Evolutionary conservation across 805 yeast species (phyloP), one percentile per base, ranked within the genome.

Genomic region (Spathaspora gorwiae): DNA sequence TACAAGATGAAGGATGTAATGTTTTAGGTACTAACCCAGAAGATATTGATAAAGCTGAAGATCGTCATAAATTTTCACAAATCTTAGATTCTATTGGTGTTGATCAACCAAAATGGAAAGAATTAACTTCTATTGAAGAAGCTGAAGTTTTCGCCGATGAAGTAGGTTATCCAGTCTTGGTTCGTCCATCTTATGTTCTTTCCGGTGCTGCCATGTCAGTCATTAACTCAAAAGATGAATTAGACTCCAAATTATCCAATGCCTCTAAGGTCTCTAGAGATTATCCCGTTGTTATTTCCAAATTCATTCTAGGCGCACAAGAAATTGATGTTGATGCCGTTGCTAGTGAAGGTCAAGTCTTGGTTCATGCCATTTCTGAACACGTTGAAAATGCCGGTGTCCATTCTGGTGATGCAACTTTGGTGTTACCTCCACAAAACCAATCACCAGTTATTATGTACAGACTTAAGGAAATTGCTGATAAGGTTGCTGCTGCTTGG

Each of bases 191-290:
- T 1, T 92, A 92, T 62, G 99, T 92, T 40, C 77, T 92, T 53
- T 87, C 96, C 46, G 99, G 99, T 72, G 98, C 99, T 50, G 98
- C 99, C 48, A 94, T 92, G 99, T 84, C 94, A 50, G 97, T 90
- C 37, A 90, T 94, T 54, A 79, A 80, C 61, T 80, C 79, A 50
- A 84, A 84, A 64, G 72, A 76, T 40, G 97, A 94, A 66, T 79
- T 92, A 54, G 94, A 84, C 56, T 64, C 80, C 41, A 90, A 94
- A 68, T 76, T 92, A 58, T 80, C 84, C 49, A 82, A 84, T 59
- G 99, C 99, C 39, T 82, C 96, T 35, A 83, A 87, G 57, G 97
- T 92, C 47, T 87, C 97, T 31, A 86, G 90, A 51, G 98, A 94
- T 61, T 95, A 92, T 64, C 99, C 99, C 24, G 99, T 92, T 52